Percentiles rank a stretch among this genome's conserved stretches.
Evolutionary conservation across 495 filamentous ascomycete genomes (phyloP).

Genomic region (Aspergillus campestris): DNA sequence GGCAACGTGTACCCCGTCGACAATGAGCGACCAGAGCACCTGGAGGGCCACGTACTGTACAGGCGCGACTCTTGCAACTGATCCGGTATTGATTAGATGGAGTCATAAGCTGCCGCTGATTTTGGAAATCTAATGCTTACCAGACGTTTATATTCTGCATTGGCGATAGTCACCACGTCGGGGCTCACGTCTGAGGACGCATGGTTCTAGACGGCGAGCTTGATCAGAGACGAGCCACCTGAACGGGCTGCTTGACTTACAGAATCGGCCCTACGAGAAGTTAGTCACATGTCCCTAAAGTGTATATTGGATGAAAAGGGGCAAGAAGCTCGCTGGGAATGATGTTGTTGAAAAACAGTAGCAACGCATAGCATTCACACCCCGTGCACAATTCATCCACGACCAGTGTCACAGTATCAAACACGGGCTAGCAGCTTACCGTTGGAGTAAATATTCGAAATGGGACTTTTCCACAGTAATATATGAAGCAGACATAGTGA

Average conservation of each 20-base stretch:
- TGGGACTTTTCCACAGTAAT: slow-evolving; percentile 45
- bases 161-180: slow-evolving; percentile 43
- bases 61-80: slow-evolving; percentile 40
- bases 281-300: not conserved
- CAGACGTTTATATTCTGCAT: slow-evolving; percentile 46
- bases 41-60: slow-evolving; percentile 22
- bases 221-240: not conserved
- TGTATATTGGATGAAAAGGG: not conserved
- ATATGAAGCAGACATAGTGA: slow-evolving; percentile 21
- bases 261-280: not conserved
- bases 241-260: not conserved
- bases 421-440: slow-evolving; percentile 16
- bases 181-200: slow-evolving; percentile 19
- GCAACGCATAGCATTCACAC: no score
- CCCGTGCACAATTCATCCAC: no score
- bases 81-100: not conserved
- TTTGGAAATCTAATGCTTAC: slow-evolving; percentile 25
- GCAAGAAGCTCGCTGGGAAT: not conserved
- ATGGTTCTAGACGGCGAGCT: not conserved
- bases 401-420: no score
- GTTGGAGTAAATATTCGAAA: slow-evolving; percentile 44
- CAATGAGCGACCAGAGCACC: not conserved
- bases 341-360: no score
- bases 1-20: not conserved
- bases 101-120: not conserved